Conservation (phyloP, 1,284 basidiomycete genomes). For the Irpex sp. region DNA sequence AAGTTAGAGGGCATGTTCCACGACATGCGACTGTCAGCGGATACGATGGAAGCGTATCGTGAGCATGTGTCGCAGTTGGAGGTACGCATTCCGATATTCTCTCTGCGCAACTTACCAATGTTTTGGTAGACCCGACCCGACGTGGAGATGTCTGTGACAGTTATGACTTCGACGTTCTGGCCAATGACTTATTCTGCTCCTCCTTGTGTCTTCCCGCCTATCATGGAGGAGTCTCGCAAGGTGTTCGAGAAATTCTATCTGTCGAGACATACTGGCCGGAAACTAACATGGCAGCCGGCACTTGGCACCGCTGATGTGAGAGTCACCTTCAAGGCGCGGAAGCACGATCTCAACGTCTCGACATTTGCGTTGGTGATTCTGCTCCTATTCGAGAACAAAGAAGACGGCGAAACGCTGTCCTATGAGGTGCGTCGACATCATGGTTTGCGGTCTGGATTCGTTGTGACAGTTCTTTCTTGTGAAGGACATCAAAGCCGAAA, state of each 20-base stretch:
- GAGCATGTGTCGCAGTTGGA: slow-evolving; percentile 52
- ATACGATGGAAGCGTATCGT: slow-evolving; percentile 79
- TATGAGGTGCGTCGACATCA: slow-evolving; percentile 52
- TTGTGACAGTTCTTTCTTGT: slow-evolving; percentile 3
- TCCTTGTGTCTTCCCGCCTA: slow-evolving; percentile 65
- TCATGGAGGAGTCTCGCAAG: slow-evolving; percentile 62
- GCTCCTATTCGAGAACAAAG: slow-evolving; percentile 79
- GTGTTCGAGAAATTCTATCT: slow-evolving; percentile 92
- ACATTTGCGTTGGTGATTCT: slow-evolving; percentile 90
- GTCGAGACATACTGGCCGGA: slow-evolving; percentile 83
- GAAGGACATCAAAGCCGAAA: slow-evolving; percentile 71
- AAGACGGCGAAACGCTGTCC: slow-evolving; percentile 65
- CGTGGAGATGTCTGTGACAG: slow-evolving; percentile 81
- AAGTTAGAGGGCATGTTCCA: slow-evolving; percentile 99
- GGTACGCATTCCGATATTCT: slow-evolving; percentile 34
- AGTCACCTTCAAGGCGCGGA: slow-evolving; percentile 75
- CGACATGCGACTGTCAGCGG: slow-evolving; percentile 90
- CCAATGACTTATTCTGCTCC: slow-evolving; percentile 68
- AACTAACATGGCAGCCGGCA: slow-evolving; percentile 93
- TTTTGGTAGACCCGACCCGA: slow-evolving; percentile 48
- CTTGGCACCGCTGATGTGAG: slow-evolving; percentile 90
- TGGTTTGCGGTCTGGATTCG: slow-evolving; percentile 7
- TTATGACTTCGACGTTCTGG: slow-evolving; percentile 95
- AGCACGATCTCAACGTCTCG: slow-evolving; percentile 91
- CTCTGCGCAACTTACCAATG: not conserved